Base-by-base conservation (phyloP, 2,329 filamentous ascomycete species). In the Pyrenochaeta sp. region DNA sequence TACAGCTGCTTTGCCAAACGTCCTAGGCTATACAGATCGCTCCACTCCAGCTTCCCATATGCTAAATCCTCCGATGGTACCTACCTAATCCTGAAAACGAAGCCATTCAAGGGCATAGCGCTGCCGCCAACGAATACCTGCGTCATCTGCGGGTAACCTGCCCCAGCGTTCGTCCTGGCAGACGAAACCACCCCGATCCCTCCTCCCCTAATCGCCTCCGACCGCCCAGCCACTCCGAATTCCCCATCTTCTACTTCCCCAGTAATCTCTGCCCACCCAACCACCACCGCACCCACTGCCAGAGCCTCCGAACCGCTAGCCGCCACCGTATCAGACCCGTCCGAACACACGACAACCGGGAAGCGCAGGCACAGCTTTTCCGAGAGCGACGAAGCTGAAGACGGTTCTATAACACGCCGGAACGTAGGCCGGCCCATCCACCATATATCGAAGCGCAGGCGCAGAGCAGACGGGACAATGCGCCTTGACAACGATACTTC, bases 91-190 rank as follows among this genome's bases (percentile, higher is more conserved):
- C 48, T 25, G n/a, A 19, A 62, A 40, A 54, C 55, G 52, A 53
- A 64, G 51, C 56, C 60, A 59, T 55, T 12, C 36, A 52, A 62
- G 52, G 65, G 68, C 65, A 64, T 62, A 47, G 50, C 58, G 61
- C 68, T 65, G 59, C 65, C 59, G 56, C 64, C 62, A 59, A 61
- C 54, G 48, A 60, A 55, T 62, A 66, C 62, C 65, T 69, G 72
- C 72, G 60, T 62, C 63, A 61, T 61, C 60, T 72, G 74, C 75
- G 69, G 68, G 67, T 70, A 73, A 70, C 66, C 59, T 62, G 52
- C 62, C 63, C 66, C 61, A 70, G 59, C 67, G 60, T 75, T 87
- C 88, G 89, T 88, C 85, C 89, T 91, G 90, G 90, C 89, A 85
- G 85, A 90, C 86, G 85, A 87, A 83, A 82, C 74, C 77, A 81